Evolutionary conservation across 2,329 filamentous ascomycete genomes (phyloP).

Genomic region (Trichoderma lentiforme): DNA sequence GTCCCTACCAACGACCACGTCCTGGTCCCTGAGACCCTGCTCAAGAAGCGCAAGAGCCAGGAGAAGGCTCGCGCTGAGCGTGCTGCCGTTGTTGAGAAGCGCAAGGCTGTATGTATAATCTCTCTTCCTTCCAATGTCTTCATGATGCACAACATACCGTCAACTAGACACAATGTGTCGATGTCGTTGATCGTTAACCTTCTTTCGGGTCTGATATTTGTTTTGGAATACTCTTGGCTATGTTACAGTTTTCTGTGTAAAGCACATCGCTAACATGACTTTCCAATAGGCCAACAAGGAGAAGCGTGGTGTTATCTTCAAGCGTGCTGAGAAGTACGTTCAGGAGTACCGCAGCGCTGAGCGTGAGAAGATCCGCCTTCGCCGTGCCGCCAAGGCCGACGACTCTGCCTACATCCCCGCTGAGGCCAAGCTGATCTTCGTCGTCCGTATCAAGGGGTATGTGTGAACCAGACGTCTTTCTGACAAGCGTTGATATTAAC

Average conservation of each 20-base stretch:
- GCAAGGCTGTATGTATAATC: conserved; percentile 78
- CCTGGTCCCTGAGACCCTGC: conserved; percentile 96
- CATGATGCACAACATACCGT: conserved; percentile 87
- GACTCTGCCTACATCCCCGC: conserved; percentile 92
- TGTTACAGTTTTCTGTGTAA: conserved; percentile 18
- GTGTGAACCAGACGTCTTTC: conserved; percentile 27
- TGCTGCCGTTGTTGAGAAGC: conserved; percentile 74
- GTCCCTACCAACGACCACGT: conserved; percentile 94
- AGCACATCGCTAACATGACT: conserved; percentile 36
- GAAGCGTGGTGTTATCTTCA: conserved; percentile 99
- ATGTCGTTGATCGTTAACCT: conserved; percentile 99
- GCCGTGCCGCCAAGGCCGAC: conserved; percentile 83
- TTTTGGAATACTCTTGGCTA: conserved; percentile 30
- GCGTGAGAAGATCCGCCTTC: conserved; percentile 95
- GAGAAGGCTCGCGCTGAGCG: conserved; percentile 97
- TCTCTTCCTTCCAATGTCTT: conserved; percentile 33
- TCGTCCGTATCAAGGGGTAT: conserved; percentile 97
- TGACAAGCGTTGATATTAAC: background rate
- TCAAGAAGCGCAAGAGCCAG: conserved; percentile 99
- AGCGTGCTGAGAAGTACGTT: conserved; percentile 99
- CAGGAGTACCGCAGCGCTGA: conserved; percentile 98
- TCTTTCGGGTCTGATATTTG: conserved; percentile 95
- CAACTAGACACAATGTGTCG: conserved; percentile 87
- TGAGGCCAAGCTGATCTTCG: conserved; percentile 94
- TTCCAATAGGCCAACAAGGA: conserved; percentile 83